Evolutionary conservation across 345 rosid species (phyloP).

Genomic region (Clarkia xantiana): DNA sequence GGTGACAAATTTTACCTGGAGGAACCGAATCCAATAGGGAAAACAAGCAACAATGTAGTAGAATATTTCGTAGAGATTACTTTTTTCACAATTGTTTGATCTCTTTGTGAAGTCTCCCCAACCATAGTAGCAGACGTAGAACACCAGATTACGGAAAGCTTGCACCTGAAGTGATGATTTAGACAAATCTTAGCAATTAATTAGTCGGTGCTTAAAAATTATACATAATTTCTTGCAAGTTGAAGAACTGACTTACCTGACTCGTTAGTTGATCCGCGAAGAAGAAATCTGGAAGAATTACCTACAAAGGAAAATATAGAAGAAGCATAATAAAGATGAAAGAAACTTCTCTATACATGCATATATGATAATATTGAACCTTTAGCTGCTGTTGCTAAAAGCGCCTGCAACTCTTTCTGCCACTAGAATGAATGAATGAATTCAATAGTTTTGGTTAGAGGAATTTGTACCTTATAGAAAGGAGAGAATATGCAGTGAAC

Average conservation of each 20-base stretch:
- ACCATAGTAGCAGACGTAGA: conserved; percentile 11
- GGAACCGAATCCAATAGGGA: conserved; percentile 62
- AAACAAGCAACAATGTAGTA: conserved; percentile 37
- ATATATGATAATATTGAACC: too few relatives aligned
- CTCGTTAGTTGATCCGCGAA: conserved; percentile 73
- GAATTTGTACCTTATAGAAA: conserved; percentile 7
- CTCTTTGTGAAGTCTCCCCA: conserved; percentile 19
- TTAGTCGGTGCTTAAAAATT: too few relatives aligned
- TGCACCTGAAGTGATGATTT: conserved; percentile 22
- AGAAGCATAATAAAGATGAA: not conserved
- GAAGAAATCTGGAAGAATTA: too few relatives aligned
- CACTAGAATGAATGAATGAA: too few relatives aligned
- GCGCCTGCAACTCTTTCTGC: too few relatives aligned
- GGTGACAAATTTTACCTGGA: too few relatives aligned
- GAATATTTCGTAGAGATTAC: conserved; percentile 26
- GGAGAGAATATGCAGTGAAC: conserved; percentile 6
- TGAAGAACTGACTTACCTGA: too few relatives aligned
- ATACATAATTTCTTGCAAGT: too few relatives aligned
- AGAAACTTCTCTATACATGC: not conserved
- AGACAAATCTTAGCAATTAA: conserved; percentile 43
- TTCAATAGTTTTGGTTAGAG: not conserved
- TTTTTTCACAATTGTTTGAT: conserved; percentile 28
- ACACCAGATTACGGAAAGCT: conserved; percentile 2
- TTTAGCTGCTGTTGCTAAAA: too few relatives aligned
- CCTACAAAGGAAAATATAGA: conserved; percentile 19